Conservation (phyloP, 192 early-diverging fungal species). For the Rhizoclosmatium sp. region DNA sequence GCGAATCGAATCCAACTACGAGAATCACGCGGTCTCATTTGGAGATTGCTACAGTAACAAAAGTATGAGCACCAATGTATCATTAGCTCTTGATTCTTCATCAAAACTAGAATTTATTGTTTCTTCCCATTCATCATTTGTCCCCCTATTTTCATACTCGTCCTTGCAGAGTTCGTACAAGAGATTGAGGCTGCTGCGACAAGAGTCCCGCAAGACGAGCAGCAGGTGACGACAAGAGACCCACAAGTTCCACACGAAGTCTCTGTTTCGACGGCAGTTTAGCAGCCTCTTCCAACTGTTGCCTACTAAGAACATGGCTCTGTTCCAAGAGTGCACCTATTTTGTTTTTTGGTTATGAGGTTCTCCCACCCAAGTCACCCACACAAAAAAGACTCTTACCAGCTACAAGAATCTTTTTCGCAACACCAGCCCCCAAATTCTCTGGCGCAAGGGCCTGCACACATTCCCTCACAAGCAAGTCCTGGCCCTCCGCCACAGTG, state of each 20-base stretch:
- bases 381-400: background rate
- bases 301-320: conserved; percentile 8
- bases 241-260: conserved; percentile 17
- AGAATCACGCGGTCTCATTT: too few relatives aligned
- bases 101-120: too few relatives aligned
- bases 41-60: too few relatives aligned
- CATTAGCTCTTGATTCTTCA: too few relatives aligned
- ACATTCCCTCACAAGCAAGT: background rate
- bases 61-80: too few relatives aligned
- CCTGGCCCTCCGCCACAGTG: background rate
- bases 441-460: conserved; percentile 11
- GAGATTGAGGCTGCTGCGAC: background rate
- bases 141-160: background rate
- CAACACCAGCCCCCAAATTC: background rate
- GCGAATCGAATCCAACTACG: too few relatives aligned
- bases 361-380: background rate
- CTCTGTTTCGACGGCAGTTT: background rate
- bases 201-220: background rate
- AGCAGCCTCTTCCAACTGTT: background rate
- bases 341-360: background rate
- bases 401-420: conserved; percentile 19
- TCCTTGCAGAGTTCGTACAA: conserved; percentile 22
- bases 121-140: background rate
- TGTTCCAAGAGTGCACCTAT: conserved; percentile 14
- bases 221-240: background rate